phyloP scores from a whole-genome alignment of 768 basidiomycete species.

The Lentinula lateritia region DNA sequence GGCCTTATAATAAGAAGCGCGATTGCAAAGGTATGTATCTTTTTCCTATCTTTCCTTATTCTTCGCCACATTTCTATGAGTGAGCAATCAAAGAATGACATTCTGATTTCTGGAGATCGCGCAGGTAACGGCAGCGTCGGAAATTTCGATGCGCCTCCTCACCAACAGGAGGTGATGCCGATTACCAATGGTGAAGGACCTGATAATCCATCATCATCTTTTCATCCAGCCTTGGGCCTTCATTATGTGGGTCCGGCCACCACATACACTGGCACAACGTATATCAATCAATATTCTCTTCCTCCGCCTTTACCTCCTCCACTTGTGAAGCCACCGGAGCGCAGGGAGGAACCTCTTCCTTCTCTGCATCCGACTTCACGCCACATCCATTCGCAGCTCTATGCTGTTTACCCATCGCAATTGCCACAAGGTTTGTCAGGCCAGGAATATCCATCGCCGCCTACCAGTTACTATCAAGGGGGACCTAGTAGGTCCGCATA shows the following conservation, averaged over 20 bases:
- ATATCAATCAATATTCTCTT: not conserved
- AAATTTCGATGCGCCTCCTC: not conserved
- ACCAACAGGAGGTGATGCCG: not conserved
- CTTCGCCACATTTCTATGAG: slow-evolving; percentile 9
- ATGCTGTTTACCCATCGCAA: not conserved
- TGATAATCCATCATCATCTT: not conserved
- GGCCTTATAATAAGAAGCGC: slow-evolving; percentile 88
- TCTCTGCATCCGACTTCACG: not conserved
- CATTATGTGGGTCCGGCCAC: not conserved
- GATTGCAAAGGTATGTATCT: slow-evolving; percentile 74
- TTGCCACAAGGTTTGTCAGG: not conserved
- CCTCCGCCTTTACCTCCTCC: not conserved
- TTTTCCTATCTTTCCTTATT: slow-evolving; percentile 13
- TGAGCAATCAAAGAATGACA: slow-evolving; percentile 15
- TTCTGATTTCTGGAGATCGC: slow-evolving; percentile 51
- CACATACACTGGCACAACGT: not conserved
- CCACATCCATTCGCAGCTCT: not conserved
- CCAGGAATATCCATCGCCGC: not conserved
- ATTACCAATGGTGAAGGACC: not conserved
- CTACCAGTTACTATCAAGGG: not conserved
- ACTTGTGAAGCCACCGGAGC: not conserved
- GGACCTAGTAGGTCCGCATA: not conserved
- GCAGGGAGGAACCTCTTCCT: not conserved
- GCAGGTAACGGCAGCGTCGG: slow-evolving; percentile 34
- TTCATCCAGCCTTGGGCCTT: not conserved